phyloP scores from a whole-genome alignment of 2,329 filamentous ascomycete species.

The Massarina eburnea region DNA sequence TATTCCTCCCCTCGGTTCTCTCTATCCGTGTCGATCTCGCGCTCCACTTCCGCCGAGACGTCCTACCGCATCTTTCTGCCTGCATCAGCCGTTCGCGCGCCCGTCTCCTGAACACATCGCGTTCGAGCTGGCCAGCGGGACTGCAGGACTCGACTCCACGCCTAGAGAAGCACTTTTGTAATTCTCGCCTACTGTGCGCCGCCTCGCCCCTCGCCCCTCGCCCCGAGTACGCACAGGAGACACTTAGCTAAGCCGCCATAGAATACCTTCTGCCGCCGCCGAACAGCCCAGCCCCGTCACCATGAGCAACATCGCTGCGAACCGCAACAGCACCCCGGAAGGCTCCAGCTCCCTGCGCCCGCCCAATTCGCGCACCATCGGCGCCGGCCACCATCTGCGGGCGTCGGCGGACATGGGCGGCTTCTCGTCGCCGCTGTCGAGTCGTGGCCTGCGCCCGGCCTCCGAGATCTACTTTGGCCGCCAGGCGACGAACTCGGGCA shows the following conservation, averaged over 20 bases:
- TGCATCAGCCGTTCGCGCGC: slow-evolving; percentile 5
- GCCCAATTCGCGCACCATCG: slow-evolving; percentile 74
- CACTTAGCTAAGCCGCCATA: slow-evolving; percentile 9
- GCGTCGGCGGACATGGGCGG: slow-evolving; percentile 95
- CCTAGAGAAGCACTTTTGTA: slow-evolving; percentile 6
- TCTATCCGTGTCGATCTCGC: slow-evolving; percentile 3
- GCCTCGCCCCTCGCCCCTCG: background rate
- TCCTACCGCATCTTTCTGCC: slow-evolving; percentile 6
- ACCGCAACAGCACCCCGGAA: slow-evolving; percentile 97
- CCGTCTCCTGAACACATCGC: slow-evolving; percentile 11
- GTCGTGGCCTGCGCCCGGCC: slow-evolving; percentile 82
- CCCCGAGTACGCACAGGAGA: slow-evolving; percentile 1
- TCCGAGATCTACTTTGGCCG: slow-evolving; percentile 92
- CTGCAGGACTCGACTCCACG: slow-evolving; percentile 67
- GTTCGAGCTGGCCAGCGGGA: slow-evolving; percentile 69
- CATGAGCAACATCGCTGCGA: slow-evolving; percentile 59
- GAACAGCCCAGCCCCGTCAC: slow-evolving; percentile 12
- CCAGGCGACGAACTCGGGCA: slow-evolving; percentile 65
- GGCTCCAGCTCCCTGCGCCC: slow-evolving; percentile 81
- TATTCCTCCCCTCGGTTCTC: slow-evolving; percentile 20
- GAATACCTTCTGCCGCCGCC: slow-evolving; percentile 1
- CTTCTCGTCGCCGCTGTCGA: slow-evolving; percentile 70
- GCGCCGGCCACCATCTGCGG: slow-evolving; percentile 80
- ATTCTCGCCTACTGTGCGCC: slow-evolving; percentile 16
- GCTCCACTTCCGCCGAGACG: slow-evolving; percentile 3